phyloP scores from a whole-genome alignment of 495 filamentous ascomycete genomes.

The Penicillium mononematosum region DNA sequence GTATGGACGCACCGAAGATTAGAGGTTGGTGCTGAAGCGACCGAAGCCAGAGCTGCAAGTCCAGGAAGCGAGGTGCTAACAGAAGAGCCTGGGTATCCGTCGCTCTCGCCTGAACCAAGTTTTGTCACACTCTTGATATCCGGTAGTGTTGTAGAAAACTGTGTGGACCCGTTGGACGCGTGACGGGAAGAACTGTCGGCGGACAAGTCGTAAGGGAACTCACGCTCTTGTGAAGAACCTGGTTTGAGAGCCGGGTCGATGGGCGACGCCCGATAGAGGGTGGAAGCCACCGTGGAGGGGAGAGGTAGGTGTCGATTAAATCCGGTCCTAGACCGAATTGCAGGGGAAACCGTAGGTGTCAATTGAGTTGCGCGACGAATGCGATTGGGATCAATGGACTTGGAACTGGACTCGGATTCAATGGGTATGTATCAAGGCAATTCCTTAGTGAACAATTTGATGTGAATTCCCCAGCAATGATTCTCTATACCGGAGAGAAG shows the following conservation, averaged over 20 bases:
- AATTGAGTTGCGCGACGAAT: constrained; percentile 4
- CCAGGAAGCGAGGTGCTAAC: constrained; percentile 36
- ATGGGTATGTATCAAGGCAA: not conserved
- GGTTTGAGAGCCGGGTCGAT: constrained; percentile 53
- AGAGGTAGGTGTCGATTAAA: constrained; percentile 37
- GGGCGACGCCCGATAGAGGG: constrained; percentile 57
- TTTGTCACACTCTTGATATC: constrained; percentile 28
- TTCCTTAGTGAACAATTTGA: not conserved
- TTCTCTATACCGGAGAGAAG: not conserved
- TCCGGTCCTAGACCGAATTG: constrained; percentile 43
- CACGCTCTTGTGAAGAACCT: constrained; percentile 43
- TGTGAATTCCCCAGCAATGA: not conserved
- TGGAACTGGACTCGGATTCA: not conserved
- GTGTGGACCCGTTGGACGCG: constrained; percentile 24
- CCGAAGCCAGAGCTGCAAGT: constrained; percentile 58
- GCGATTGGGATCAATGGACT: not conserved
- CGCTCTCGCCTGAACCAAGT: constrained; percentile 19
- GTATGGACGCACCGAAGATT: constrained; percentile 62
- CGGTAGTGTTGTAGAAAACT: constrained; percentile 21
- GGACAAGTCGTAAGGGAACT: constrained; percentile 35
- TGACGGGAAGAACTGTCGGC: constrained; percentile 19
- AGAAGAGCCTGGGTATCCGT: constrained; percentile 23
- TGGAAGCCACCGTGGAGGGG: constrained; percentile 50
- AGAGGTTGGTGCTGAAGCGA: constrained; percentile 59
- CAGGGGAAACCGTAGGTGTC: constrained; percentile 4